Percentiles rank a stretch among this genome's conserved stretches.
Evolutionary conservation across 257 asterid species (phyloP).

Genomic region (Avicennia marina): DNA sequence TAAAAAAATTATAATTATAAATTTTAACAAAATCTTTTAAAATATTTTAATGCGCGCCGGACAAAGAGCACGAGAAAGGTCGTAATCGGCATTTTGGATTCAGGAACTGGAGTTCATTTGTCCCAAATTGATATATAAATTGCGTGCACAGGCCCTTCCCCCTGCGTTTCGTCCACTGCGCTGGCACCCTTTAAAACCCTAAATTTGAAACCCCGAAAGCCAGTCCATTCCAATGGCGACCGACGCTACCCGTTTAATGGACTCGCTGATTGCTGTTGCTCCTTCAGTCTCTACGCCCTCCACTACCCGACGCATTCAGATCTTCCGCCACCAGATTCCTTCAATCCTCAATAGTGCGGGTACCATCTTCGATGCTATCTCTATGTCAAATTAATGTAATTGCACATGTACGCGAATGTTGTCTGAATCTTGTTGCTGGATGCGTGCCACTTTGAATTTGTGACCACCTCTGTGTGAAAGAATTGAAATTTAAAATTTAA

Average conservation of each 20-base stretch:
- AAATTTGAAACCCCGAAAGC: constrained; percentile 22
- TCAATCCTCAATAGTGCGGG: constrained; percentile 47
- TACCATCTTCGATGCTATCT: constrained; percentile 17
- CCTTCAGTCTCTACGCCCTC: constrained; percentile 59
- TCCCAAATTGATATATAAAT: background rate
- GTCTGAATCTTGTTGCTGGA: no score
- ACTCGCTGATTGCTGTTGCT: constrained; percentile 44
- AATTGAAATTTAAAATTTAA: background rate
- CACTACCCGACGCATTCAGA: constrained; percentile 60
- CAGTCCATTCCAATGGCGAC: constrained; percentile 35
- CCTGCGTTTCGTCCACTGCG: constrained; percentile 22
- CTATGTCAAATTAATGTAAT: no score
- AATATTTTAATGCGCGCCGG: no score
- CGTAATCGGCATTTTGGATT: no score
- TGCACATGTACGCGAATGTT: background rate
- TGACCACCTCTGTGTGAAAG: constrained; percentile 1
- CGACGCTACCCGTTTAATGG: constrained; percentile 41
- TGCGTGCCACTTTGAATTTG: no score
- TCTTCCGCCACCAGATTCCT: constrained; percentile 76
- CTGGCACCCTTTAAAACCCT: constrained; percentile 47
- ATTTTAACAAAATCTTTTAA: no score
- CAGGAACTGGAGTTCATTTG: no score
- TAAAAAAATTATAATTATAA: no score
- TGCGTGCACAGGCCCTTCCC: background rate
- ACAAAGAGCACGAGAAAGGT: no score